Evolutionary conservation across 352 stramenopile species (phyloP), one percentile per base, ranked within the genome.

Genomic region (Globisporangium emineosum): DNA sequence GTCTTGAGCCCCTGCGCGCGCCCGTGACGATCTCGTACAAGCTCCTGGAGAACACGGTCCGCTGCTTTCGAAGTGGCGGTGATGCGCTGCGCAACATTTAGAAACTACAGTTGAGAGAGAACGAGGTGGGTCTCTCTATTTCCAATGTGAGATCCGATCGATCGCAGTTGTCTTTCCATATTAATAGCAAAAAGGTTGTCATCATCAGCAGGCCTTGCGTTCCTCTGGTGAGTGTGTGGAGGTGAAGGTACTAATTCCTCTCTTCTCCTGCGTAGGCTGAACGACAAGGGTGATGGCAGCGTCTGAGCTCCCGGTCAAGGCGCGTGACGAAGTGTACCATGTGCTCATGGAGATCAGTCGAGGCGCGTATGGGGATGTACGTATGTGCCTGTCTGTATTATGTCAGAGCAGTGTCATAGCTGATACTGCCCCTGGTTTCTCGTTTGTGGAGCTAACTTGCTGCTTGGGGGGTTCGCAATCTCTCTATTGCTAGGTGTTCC

Each of bases 41-140:
- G 64, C 73, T 93, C 12, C 58, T 93, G 10, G 84, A 93, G 52
- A 89, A 80, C 65, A 85, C 78, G 10, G 66, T 93, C 59, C 83
- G 83, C 59, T 83, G 72, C 57, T 88, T 90, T 32, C 68, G 60
- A 2, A 74, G 60, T 13, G 73, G 74, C 1, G 68, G 73, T 9
- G 73, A 79, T 33, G 69, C 70, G 0, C 58, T 79, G 30, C 64
- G 68, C 27, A 60, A 27, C 53, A 52, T 66, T 56, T 65, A 40
- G 25, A 37, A 5, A 21, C 40, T 23, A 17, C 12, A 54, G 3
- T 2, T 5, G n/a, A 13, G 5, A 50, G 15, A 19, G 19, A 32
- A 52, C 8, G 37, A 45, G 15, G 9, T 40, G 33, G 0, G 33
- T 12, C 9, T 13, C 15, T n/a, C 37, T 45, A 45, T 45, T 45